Evolutionary conservation across 2,329 filamentous ascomycete genomes (phyloP).

Genomic region (Achaetomium macrosporum): DNA sequence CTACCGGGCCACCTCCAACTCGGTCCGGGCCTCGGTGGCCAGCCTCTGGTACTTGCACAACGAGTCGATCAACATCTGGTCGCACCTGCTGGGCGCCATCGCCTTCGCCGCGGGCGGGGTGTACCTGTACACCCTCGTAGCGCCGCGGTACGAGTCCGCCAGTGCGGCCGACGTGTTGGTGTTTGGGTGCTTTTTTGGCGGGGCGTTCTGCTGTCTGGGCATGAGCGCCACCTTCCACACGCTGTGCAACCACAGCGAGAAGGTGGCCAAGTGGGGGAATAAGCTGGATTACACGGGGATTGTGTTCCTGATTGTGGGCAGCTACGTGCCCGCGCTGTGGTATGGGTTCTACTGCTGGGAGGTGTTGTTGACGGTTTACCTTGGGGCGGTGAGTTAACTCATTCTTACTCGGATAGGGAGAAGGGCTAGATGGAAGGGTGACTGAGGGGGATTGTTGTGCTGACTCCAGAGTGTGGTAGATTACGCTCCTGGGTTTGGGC

Average conservation of each 20-base stretch:
- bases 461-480: constrained; percentile 43
- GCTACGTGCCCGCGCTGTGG: constrained; percentile 81
- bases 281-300: constrained; percentile 95
- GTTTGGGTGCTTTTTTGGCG: constrained; percentile 73
- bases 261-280: constrained; percentile 77
- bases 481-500: constrained; percentile 67
- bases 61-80: constrained; percentile 59
- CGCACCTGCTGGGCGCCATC: constrained; percentile 59
- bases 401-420: neutral
- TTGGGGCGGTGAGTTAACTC: constrained; percentile 59
- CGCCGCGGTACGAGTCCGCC: constrained; percentile 61
- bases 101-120: constrained; percentile 47
- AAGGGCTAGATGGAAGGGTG: neutral
- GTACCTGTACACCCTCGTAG: constrained; percentile 52
- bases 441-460: neutral
- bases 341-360: constrained; percentile 76
- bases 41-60: constrained; percentile 54
- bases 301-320: constrained; percentile 83
- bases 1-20: constrained; percentile 48
- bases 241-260: constrained; percentile 75
- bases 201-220: constrained; percentile 65
- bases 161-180: constrained; percentile 59
- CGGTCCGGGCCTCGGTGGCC: constrained; percentile 39
- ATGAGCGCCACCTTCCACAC: constrained; percentile 84
- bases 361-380: constrained; percentile 62